Evolutionary conservation across 2,329 filamentous ascomycete genomes (phyloP).

Genomic region (Penicillium corylophilum): DNA sequence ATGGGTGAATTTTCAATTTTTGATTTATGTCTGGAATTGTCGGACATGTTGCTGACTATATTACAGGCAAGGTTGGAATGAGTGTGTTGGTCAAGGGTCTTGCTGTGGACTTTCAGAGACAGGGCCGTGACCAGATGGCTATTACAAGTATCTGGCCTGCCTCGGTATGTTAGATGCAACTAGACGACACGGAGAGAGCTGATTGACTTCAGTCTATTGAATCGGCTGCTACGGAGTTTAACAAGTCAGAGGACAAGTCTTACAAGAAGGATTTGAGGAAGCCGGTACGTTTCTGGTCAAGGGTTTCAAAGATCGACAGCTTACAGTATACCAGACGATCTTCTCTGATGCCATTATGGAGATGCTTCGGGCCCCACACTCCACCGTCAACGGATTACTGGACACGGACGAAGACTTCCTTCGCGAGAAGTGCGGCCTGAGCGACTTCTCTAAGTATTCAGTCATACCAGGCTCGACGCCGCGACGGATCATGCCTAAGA

Average conservation of each 20-base stretch:
- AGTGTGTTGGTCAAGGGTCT: constrained; percentile 76
- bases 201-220: constrained; percentile 59
- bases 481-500: constrained; percentile 73
- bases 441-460: constrained; percentile 71
- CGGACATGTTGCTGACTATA: neutral
- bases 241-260: constrained; percentile 46
- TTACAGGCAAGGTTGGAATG: constrained; percentile 71
- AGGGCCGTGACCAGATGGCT: constrained; percentile 67
- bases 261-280: constrained; percentile 63
- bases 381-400: constrained; percentile 67
- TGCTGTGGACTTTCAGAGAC: constrained; percentile 74
- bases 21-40: too few relatives aligned
- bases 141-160: constrained; percentile 84
- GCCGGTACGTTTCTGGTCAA: constrained; percentile 40
- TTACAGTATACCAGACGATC: constrained; percentile 49
- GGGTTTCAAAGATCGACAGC: neutral
- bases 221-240: constrained; percentile 67
- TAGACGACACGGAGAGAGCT: neutral
- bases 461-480: constrained; percentile 64
- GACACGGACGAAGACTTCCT: constrained; percentile 81
- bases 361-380: constrained; percentile 62
- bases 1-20: constrained; percentile 44
- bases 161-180: constrained; percentile 50
- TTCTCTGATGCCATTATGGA: constrained; percentile 78
- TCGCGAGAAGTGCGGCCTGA: constrained; percentile 60